These are phyloP conservation scores for Aspergillus pseudotamarii DNA, from an alignment of 2,329 filamentous ascomycete species.

Conservation along the genomic window DNA sequence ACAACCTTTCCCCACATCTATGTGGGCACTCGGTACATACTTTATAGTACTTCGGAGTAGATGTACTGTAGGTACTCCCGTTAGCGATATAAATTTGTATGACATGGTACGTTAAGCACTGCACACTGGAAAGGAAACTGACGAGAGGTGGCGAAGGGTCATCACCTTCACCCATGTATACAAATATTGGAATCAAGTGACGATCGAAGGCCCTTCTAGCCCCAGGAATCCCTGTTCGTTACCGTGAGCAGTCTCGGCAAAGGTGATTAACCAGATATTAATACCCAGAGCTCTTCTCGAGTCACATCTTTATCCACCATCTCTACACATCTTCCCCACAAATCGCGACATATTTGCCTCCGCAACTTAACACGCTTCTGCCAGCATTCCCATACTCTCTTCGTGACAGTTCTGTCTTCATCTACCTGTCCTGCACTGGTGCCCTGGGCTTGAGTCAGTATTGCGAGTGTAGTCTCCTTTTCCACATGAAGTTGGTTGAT, in stretches of 20 bases:
- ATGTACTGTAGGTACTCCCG: not conserved
- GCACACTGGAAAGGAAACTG: not conserved
- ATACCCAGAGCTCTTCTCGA: conserved; percentile 54
- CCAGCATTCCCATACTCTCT: conserved; percentile 52
- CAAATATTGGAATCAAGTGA: not conserved
- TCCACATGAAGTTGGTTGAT: conserved; percentile 50
- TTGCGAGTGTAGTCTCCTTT: conserved; percentile 42
- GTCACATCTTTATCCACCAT: conserved; percentile 51
- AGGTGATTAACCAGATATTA: conserved; percentile 19
- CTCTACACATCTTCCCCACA: conserved; percentile 56
- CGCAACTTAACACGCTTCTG: conserved; percentile 42
- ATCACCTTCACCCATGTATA: not conserved
- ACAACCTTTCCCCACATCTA: not conserved
- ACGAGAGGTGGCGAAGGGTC: not conserved
- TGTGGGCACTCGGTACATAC: not conserved
- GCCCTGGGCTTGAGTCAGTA: conserved; percentile 45
- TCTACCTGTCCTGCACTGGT: conserved; percentile 48
- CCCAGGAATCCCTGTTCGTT: conserved; percentile 38
- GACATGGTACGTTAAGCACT: not conserved
- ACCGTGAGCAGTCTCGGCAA: not conserved
- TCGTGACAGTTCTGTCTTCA: conserved; percentile 51
- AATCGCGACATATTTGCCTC: conserved; percentile 52
- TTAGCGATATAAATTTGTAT: not conserved
- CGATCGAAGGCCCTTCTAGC: conserved; percentile 35
- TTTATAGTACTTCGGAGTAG: no score